These are phyloP conservation scores for Ascosphaera apis DNA, from an alignment of 2,329 filamentous ascomycete genomes.

Conservation along the genomic window DNA sequence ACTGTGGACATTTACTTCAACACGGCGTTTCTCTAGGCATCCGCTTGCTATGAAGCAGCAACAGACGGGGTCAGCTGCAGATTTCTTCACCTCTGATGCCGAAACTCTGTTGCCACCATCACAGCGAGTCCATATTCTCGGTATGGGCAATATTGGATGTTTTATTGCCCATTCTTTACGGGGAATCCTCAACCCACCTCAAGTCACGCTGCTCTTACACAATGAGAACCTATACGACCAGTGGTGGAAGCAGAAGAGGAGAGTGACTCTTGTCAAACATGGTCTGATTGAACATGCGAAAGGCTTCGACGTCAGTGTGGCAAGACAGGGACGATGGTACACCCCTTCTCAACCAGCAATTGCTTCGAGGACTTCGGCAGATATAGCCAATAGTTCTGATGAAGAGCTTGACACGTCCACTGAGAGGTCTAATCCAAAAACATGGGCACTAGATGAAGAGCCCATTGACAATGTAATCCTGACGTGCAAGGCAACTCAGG, in stretches of 20 bases:
- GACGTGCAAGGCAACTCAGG: slow-evolving; percentile 48
- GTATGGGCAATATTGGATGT: slow-evolving; percentile 58
- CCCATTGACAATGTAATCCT: slow-evolving; percentile 55
- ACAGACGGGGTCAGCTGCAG: neutral
- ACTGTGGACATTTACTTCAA: too few species aligned
- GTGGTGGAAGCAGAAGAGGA: slow-evolving; percentile 12
- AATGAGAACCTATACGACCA: slow-evolving; percentile 17
- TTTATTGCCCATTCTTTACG: slow-evolving; percentile 54
- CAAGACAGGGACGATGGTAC: slow-evolving; percentile 14
- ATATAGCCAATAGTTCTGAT: neutral
- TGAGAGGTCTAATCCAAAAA: slow-evolving; percentile 4
- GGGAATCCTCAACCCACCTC: slow-evolving; percentile 36
- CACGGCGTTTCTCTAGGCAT: too few species aligned
- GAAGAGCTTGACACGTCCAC: neutral
- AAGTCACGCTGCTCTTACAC: slow-evolving; percentile 62
- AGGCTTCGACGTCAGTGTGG: slow-evolving; percentile 22
- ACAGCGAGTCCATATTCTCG: slow-evolving; percentile 50
- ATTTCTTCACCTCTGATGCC: neutral
- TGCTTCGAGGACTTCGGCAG: slow-evolving; percentile 3
- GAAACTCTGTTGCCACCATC: neutral
- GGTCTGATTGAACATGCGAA: slow-evolving; percentile 20
- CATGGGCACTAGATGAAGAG: slow-evolving; percentile 14
- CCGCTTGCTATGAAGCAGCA: too few species aligned
- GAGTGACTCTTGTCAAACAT: slow-evolving; percentile 15
- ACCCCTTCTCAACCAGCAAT: slow-evolving; percentile 9